phyloP scores from a whole-genome alignment of 2,329 filamentous ascomycete species.

The Neophaeococcomyces aloes region DNA sequence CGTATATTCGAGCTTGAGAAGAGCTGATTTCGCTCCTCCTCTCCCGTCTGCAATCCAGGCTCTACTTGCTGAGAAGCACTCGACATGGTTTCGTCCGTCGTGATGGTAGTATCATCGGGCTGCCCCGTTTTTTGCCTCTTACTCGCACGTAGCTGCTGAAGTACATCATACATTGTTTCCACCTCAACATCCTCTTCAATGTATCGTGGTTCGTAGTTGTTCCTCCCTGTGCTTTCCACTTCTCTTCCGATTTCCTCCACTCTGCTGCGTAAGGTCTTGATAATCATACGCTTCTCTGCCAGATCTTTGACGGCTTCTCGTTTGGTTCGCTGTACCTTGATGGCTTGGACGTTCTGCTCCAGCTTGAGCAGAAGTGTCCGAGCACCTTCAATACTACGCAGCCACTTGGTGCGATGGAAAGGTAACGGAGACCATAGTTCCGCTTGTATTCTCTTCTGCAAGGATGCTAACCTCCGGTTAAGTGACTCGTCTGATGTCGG shows the following conservation, averaged over 20 bases:
- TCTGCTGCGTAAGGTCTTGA: conserved; percentile 16
- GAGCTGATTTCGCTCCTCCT: conserved; percentile 10
- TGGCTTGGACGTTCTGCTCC: conserved; percentile 30
- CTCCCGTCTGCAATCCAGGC: conserved; percentile 3
- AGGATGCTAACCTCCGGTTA: conserved; percentile 25
- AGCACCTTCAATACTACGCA: conserved; percentile 37
- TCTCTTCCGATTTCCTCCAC: conserved; percentile 19
- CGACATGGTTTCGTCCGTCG: conserved; percentile 8
- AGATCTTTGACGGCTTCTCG: conserved; percentile 33
- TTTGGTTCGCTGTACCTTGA: conserved; percentile 31
- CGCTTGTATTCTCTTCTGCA: conserved; percentile 17
- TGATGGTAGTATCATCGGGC: background rate
- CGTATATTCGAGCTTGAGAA: conserved; percentile 17
- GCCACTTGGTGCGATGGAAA: conserved; percentile 31
- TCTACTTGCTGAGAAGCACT: conserved; percentile 9
- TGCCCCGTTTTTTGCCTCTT: background rate
- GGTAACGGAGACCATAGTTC: conserved; percentile 30
- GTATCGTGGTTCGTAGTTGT: conserved; percentile 8
- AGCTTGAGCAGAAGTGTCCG: conserved; percentile 32
- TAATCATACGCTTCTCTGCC: conserved; percentile 26
- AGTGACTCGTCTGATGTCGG: conserved; percentile 9
- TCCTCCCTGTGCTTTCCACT: conserved; percentile 12
- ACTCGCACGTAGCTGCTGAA: conserved; percentile 8
- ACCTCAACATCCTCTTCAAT: conserved; percentile 10
- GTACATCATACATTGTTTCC: conserved; percentile 17